phyloP scores from a whole-genome alignment of 768 basidiomycete species.

The Rhizopogon vinicolor region DNA sequence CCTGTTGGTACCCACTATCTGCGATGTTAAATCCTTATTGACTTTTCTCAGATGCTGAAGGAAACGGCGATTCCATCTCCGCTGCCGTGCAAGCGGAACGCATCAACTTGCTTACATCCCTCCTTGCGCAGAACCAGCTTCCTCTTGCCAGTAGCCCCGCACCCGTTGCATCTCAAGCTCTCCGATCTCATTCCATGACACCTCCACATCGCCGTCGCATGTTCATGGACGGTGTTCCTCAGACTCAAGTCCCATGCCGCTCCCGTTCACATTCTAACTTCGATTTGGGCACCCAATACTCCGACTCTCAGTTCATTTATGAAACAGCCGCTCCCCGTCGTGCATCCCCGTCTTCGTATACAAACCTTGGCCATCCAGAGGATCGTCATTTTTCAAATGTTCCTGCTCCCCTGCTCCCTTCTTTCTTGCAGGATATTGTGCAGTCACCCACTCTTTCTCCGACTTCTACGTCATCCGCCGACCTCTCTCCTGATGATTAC shows the following conservation, averaged over 20 bases:
- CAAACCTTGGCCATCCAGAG: slow-evolving; percentile 20
- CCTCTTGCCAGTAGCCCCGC: slow-evolving; percentile 17
- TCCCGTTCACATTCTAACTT: slow-evolving; percentile 47
- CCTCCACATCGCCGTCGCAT: slow-evolving; percentile 40
- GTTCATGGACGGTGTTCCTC: slow-evolving; percentile 34
- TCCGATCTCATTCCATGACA: slow-evolving; percentile 42
- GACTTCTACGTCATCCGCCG: slow-evolving; percentile 60
- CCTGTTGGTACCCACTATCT: slow-evolving; percentile 49
- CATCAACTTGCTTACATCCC: slow-evolving; percentile 72
- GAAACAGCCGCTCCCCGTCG: slow-evolving; percentile 52
- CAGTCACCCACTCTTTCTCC: slow-evolving; percentile 64
- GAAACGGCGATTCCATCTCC: slow-evolving; percentile 84
- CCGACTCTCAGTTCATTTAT: slow-evolving; percentile 54
- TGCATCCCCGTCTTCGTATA: slow-evolving; percentile 36
- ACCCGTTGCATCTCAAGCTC: slow-evolving; percentile 11
- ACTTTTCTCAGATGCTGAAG: slow-evolving; percentile 63
- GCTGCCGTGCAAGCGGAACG: slow-evolving; percentile 82
- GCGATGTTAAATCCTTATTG: slow-evolving; percentile 3
- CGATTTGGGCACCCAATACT: slow-evolving; percentile 42
- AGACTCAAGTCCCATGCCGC: slow-evolving; percentile 29
- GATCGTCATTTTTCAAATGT: slow-evolving; percentile 24
- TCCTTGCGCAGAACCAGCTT: slow-evolving; percentile 55
- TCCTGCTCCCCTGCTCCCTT: slow-evolving; percentile 57
- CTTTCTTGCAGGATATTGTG: slow-evolving; percentile 73
- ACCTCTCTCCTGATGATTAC: slow-evolving; percentile 58